Evolutionary conservation across 2,329 filamentous ascomycete genomes (phyloP).

Genomic region (Botrytis deweyae): DNA sequence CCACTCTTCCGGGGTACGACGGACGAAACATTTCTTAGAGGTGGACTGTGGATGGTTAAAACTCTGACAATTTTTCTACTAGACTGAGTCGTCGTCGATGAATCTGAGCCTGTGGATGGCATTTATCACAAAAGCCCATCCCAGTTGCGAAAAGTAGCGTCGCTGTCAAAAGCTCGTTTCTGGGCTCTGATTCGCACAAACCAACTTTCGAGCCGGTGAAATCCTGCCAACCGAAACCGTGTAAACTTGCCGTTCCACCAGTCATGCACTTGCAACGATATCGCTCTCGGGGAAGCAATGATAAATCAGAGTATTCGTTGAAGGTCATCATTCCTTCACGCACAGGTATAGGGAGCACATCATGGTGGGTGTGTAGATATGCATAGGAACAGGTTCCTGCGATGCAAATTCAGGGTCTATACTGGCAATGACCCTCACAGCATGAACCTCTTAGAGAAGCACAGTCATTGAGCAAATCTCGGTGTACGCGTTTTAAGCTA

Average conservation of each 20-base stretch:
- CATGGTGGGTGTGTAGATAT: background rate
- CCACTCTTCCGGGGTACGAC: conserved; percentile 10
- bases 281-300: background rate
- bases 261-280: conserved; percentile 9
- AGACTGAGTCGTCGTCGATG: conserved; percentile 26
- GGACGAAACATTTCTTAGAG: conserved; percentile 2
- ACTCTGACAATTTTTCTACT: conserved; percentile 23
- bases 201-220: conserved; percentile 14
- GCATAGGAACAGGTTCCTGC: conserved; percentile 11
- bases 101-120: conserved; percentile 35
- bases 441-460: conserved; percentile 19
- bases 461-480: conserved; percentile 8
- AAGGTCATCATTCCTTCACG: background rate
- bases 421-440: conserved; percentile 13
- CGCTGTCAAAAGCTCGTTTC: conserved; percentile 19
- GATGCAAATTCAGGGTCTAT: conserved; percentile 19
- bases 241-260: conserved; percentile 19
- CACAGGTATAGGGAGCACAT: conserved; percentile 13
- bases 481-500: conserved; percentile 18
- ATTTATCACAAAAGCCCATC: conserved; percentile 27
- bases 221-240: conserved; percentile 19
- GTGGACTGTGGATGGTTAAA: conserved; percentile 16
- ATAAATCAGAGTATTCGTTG: background rate
- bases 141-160: conserved; percentile 25
- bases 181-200: conserved; percentile 19